Conservation (phyloP, 1,284 basidiomycete genomes). For the Cerioporus squamosus region DNA sequence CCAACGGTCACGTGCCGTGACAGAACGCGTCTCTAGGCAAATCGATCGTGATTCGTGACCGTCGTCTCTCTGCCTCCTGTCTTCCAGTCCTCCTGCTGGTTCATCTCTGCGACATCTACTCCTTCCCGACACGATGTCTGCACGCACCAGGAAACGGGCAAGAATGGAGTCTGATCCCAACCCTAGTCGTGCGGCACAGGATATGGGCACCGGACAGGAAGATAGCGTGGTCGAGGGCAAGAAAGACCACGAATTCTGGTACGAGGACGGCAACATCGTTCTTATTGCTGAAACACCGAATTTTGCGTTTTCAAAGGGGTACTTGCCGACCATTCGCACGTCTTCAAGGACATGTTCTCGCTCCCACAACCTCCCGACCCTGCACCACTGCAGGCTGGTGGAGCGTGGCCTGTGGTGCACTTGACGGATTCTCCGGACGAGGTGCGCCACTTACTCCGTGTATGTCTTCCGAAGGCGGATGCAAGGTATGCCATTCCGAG, state of each 20-base stretch:
- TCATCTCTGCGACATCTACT: too few relatives aligned
- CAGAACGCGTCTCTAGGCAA: too few relatives aligned
- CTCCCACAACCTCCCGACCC: slow-evolving; percentile 9
- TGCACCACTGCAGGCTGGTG: neutral
- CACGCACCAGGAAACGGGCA: neutral
- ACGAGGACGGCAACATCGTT: slow-evolving; percentile 27
- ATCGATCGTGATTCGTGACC: too few relatives aligned
- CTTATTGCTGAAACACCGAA: slow-evolving; percentile 15
- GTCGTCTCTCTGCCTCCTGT: too few relatives aligned
- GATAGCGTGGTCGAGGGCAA: too few relatives aligned
- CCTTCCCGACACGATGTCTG: too few relatives aligned
- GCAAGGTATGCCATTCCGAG: too few relatives aligned
- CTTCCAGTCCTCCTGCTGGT: too few relatives aligned
- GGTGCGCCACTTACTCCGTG: neutral
- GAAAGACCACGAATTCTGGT: slow-evolving; percentile 21
- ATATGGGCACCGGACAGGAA: neutral
- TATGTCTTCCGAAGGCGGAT: neutral
- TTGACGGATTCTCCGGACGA: slow-evolving; percentile 8
- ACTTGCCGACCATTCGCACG: slow-evolving; percentile 19
- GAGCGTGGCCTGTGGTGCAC: slow-evolving; percentile 2
- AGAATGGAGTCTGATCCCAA: neutral
- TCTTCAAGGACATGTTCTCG: slow-evolving; percentile 27
- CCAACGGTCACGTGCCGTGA: too few relatives aligned
- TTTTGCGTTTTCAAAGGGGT: slow-evolving; percentile 27
- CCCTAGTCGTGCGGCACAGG: neutral